These are phyloP conservation scores for Lathyrus sativus DNA, from an alignment of 306 rosid genomes.

Conservation along the genomic window DNA sequence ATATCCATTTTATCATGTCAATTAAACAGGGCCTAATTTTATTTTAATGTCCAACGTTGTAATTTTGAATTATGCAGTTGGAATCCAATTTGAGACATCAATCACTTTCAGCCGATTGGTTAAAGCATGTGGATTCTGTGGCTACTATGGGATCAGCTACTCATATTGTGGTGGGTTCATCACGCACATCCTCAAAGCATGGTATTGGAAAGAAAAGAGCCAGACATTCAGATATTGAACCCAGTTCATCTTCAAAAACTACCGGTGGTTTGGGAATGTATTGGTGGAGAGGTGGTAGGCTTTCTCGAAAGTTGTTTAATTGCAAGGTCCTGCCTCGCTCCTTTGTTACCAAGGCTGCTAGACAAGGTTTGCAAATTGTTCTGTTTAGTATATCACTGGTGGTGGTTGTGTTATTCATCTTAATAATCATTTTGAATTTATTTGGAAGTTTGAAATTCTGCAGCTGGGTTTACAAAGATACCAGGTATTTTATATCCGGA, in stretches of 20 bases:
- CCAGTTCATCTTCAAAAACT: constrained; percentile 63
- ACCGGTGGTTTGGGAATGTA: constrained; percentile 74
- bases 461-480: constrained; percentile 89
- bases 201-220: constrained; percentile 66
- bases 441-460: constrained; percentile 55
- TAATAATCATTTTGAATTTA: constrained; percentile 50
- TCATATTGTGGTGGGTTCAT: constrained; percentile 63
- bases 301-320: constrained; percentile 83
- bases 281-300: constrained; percentile 98
- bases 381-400: constrained; percentile 33
- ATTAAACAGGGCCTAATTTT: background rate
- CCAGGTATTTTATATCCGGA: constrained; percentile 83
- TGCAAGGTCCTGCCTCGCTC: constrained; percentile 81
- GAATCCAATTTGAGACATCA: constrained; percentile 72
- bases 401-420: constrained; percentile 44
- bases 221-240: constrained; percentile 62
- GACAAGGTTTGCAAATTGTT: constrained; percentile 72
- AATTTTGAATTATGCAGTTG: constrained; percentile 54
- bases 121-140: constrained; percentile 77
- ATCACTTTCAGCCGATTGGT: constrained; percentile 84
- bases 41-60: constrained; percentile 33
- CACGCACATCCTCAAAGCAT: constrained; percentile 65
- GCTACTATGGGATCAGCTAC: constrained; percentile 84
- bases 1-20: background rate
- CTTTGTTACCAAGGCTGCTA: constrained; percentile 82